Conservation (phyloP, 345 rosid genomes). For the Melaleuca alternifolia region DNA sequence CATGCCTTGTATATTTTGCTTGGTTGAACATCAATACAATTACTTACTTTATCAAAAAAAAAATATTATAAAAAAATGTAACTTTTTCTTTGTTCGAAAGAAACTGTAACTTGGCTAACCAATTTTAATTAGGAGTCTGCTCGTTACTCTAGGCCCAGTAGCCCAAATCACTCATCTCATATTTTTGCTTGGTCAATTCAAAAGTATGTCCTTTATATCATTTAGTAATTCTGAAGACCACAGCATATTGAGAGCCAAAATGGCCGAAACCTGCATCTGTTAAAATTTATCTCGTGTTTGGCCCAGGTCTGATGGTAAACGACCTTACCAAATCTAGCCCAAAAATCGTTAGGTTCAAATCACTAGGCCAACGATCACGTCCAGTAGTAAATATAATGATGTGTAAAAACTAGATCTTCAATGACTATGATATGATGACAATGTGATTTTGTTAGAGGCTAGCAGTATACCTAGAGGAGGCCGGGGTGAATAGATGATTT, state of each 20-base stretch:
- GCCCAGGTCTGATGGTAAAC: neutral
- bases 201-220: neutral
- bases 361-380: neutral
- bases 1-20: no score
- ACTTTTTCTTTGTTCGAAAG: no score
- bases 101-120: no score
- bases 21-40: no score
- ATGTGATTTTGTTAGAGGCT: neutral
- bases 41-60: no score
- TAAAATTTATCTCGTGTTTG: neutral
- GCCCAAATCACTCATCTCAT: neutral
- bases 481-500: no score
- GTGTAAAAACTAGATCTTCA: neutral
- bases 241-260: neutral
- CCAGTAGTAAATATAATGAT: neutral
- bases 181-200: neutral
- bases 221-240: neutral
- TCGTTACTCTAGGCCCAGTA: neutral
- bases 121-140: no score
- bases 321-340: neutral
- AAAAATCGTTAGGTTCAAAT: neutral
- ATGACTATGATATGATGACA: neutral
- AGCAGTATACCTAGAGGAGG: no score
- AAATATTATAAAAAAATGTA: no score
- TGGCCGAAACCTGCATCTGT: neutral